These are phyloP conservation scores for Erodium moschatum DNA, from an alignment of 441 rosid genomes.

Conservation along the genomic window DNA sequence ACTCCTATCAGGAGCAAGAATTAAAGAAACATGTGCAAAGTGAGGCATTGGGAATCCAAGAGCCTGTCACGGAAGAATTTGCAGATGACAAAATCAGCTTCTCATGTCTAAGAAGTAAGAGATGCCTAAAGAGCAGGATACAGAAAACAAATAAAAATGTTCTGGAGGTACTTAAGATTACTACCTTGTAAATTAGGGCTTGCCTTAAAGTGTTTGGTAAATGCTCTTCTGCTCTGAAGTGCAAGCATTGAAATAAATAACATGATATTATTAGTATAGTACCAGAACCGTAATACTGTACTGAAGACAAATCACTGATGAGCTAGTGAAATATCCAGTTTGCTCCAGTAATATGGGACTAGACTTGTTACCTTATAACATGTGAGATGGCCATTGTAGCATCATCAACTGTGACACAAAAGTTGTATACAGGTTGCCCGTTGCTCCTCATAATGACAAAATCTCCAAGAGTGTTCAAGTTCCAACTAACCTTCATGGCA, in stretches of 20 bases:
- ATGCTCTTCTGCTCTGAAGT: slow-evolving; percentile 84
- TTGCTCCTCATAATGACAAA: slow-evolving; percentile 98
- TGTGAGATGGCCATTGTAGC: slow-evolving; percentile 94
- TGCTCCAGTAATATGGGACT: neutral
- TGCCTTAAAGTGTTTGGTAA: slow-evolving; percentile 85
- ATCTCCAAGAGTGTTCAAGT: slow-evolving; percentile 85
- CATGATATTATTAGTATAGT: slow-evolving; percentile 1
- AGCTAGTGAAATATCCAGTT: slow-evolving; percentile 9
- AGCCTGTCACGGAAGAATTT: slow-evolving; percentile 65
- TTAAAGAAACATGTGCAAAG: slow-evolving; percentile 88
- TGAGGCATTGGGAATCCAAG: slow-evolving; percentile 78
- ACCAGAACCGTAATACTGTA: no score
- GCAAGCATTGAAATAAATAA: slow-evolving; percentile 18
- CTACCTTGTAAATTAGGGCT: slow-evolving; percentile 77
- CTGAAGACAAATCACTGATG: neutral
- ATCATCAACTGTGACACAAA: slow-evolving; percentile 95
- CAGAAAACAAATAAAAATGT: neutral
- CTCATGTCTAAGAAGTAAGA: neutral
- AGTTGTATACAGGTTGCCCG: slow-evolving; percentile 93
- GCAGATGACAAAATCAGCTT: slow-evolving; percentile 20
- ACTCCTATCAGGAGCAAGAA: slow-evolving; percentile 91
- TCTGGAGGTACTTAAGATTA: slow-evolving; percentile 13
- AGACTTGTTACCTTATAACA: slow-evolving; percentile 60
- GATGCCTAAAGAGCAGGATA: slow-evolving; percentile 5
- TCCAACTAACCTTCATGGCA: slow-evolving; percentile 82